Percentiles rank a stretch among this genome's conserved stretches.
Evolutionary conservation across 306 rosid species (phyloP).

Genomic region (Cucumis sativus): Cucumber_9930_V3 NC_026656.2:19662501-19663000

Average conservation of each 20-base stretch:
- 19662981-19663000: not conserved
- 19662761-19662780: not conserved
- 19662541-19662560: conserved; percentile 74
- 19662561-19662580: conserved; percentile 58
- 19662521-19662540: conserved; percentile 88
- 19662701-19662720: not conserved
- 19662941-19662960: not conserved
- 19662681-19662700: not conserved
- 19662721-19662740: not conserved
- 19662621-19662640: not conserved
- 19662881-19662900: not conserved
- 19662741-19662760: not conserved
- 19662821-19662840: not conserved
- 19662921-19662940: not conserved
- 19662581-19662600: conserved; percentile 81
- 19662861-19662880: not conserved
- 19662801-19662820: not conserved
- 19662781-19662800: not conserved
- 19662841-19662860: not conserved
- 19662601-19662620: not conserved
- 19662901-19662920: not conserved
- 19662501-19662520: conserved; percentile 71
- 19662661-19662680: not conserved
- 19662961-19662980: not conserved
- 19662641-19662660: not conserved